These are phyloP conservation scores for Phylloporus arenicola DNA, from an alignment of 768 basidiomycete genomes.

Conservation along the genomic window DNA sequence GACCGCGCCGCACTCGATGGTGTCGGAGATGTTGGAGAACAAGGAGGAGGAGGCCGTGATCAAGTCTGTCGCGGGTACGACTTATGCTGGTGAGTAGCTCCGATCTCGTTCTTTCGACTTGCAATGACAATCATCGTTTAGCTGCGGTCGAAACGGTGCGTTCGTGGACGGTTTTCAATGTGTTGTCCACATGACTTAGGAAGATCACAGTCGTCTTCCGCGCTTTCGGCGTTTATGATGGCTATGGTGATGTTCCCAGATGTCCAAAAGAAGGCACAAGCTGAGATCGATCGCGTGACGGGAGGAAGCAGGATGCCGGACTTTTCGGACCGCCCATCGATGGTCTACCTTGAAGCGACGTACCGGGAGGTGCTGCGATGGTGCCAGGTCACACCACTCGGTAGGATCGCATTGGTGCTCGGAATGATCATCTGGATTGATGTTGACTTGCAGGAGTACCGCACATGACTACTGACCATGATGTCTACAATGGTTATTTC, in stretches of 20 bases:
- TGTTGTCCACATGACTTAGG: neutral
- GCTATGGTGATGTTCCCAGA: slow-evolving; percentile 24
- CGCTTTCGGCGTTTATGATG: slow-evolving; percentile 24
- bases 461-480: slow-evolving; percentile 18
- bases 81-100: slow-evolving; percentile 23
- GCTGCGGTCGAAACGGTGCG: slow-evolving; percentile 22
- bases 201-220: slow-evolving; percentile 15
- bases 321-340: slow-evolving; percentile 17
- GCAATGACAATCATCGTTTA: neutral
- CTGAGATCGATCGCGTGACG: slow-evolving; percentile 22
- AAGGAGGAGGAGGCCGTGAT: slow-evolving; percentile 25
- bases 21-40: slow-evolving; percentile 19
- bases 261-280: slow-evolving; percentile 21
- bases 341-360: slow-evolving; percentile 24
- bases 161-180: neutral
- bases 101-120: neutral
- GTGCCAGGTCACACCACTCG: slow-evolving; percentile 22
- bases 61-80: slow-evolving; percentile 28
- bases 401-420: slow-evolving; percentile 2
- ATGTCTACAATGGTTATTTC: slow-evolving; percentile 16
- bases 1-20: slow-evolving; percentile 17
- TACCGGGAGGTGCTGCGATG: slow-evolving; percentile 22
- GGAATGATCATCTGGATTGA: neutral
- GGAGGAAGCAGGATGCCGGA: slow-evolving; percentile 13
- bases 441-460: slow-evolving; percentile 19